These are phyloP conservation scores for Boletales sp. DNA, from an alignment of 768 basidiomycete genomes.

Conservation along the genomic window DNA sequence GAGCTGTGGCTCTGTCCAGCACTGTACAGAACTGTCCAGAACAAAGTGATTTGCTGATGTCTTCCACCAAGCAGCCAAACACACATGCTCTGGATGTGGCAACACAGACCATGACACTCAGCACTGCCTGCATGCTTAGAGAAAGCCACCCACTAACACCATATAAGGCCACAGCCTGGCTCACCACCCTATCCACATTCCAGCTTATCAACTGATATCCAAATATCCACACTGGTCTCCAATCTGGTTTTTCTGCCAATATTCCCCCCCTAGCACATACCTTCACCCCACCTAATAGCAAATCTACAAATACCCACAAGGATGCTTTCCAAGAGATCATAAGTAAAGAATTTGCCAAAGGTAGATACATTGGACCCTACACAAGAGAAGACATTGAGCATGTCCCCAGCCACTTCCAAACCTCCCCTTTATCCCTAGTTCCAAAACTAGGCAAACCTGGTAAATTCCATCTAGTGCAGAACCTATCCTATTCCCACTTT, in stretches of 20 bases:
- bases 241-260: background rate
- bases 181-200: background rate
- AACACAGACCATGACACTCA: background rate
- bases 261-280: background rate
- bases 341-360: background rate
- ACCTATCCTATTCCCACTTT: constrained; percentile 23
- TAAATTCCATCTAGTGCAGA: constrained; percentile 26
- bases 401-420: constrained; percentile 26
- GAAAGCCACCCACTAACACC: background rate
- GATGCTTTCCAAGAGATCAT: background rate
- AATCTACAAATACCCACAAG: too few relatives aligned
- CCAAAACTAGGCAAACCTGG: constrained; percentile 28
- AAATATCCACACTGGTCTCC: background rate
- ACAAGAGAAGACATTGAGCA: constrained; percentile 14
- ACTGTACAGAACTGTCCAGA: too few relatives aligned
- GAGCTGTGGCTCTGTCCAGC: too few relatives aligned
- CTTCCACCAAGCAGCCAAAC: background rate
- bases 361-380: background rate
- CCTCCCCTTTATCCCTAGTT: constrained; percentile 24
- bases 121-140: background rate
- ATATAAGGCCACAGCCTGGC: background rate
- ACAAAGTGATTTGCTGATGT: too few relatives aligned
- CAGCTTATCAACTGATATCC: background rate
- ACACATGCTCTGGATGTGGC: background rate
- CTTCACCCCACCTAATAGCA: background rate